Conservation (phyloP, 768 basidiomycete species). For the Mycena latifolia region DNA sequence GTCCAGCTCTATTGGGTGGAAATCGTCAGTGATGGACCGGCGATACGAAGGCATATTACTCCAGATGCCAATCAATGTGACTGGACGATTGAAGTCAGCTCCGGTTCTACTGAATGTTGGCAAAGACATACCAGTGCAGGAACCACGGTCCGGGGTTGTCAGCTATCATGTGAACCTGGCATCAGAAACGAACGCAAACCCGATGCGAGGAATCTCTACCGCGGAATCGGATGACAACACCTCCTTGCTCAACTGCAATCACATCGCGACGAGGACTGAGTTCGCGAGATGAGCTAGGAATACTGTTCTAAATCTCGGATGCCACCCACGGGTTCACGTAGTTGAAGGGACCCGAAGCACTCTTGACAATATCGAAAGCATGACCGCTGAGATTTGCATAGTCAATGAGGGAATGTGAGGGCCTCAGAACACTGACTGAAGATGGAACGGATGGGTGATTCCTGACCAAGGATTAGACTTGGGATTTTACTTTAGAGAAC, state of each 20-base stretch:
- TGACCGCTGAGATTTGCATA: constrained; percentile 35
- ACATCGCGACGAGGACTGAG: constrained; percentile 41
- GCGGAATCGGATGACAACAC: constrained; percentile 22
- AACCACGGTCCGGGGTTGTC: constrained; percentile 17
- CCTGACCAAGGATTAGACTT: neutral
- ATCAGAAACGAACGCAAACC: neutral
- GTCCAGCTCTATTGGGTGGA: constrained; percentile 40
- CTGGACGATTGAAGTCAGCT: constrained; percentile 27
- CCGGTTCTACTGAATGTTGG: neutral
- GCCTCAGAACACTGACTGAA: neutral
- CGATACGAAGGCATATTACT: constrained; percentile 2
- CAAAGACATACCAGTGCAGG: constrained; percentile 9
- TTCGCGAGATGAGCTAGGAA: neutral
- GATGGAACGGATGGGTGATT: neutral
- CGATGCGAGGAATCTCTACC: neutral
- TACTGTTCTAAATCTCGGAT: neutral
- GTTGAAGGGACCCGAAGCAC: constrained; percentile 33
- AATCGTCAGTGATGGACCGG: neutral
- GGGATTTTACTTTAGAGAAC: neutral
- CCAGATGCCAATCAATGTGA: constrained; percentile 50
- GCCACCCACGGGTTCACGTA: constrained; percentile 36
- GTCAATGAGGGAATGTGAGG: neutral
- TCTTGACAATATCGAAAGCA: constrained; percentile 42
- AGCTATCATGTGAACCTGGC: neutral
- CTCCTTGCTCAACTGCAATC: constrained; percentile 28